A percentile compares a stretch with the other conserved stretches of the same genome.
Conservation (phyloP, 2,329 filamentous ascomycete genomes). For the Alternaria rosae region DNA sequence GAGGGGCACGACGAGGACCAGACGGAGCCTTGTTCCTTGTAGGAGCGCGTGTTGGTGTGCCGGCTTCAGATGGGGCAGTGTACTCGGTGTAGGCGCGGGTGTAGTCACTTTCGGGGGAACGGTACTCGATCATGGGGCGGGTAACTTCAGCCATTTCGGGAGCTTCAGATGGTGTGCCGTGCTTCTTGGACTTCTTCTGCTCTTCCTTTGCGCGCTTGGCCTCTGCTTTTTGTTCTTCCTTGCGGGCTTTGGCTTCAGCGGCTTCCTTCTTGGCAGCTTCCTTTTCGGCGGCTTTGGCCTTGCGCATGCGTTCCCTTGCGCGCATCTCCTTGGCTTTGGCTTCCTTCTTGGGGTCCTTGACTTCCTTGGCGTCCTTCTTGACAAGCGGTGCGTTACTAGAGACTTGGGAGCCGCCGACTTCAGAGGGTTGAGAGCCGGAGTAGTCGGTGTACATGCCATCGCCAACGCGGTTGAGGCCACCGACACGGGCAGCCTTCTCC, state of each 20-base stretch:
- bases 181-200: constrained; percentile 55
- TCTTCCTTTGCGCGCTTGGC: constrained; percentile 50
- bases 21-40: constrained; percentile 23
- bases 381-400: constrained; percentile 54
- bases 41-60: constrained; percentile 21
- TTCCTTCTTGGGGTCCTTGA: constrained; percentile 50
- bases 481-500: constrained; percentile 85
- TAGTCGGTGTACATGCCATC: constrained; percentile 85
- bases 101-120: constrained; percentile 25
- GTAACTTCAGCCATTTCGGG: constrained; percentile 40
- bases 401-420: constrained; percentile 60
- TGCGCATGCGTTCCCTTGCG: constrained; percentile 59
- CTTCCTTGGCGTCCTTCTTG: constrained; percentile 46
- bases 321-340: constrained; percentile 48
- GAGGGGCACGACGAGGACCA: constrained; percentile 43
- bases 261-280: constrained; percentile 42
- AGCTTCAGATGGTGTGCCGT: constrained; percentile 37
- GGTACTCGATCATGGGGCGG: constrained; percentile 34
- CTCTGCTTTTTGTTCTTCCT: constrained; percentile 49
- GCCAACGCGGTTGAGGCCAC: constrained; percentile 82
- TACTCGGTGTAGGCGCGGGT: constrained; percentile 37
- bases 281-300: constrained; percentile 55
- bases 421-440: constrained; percentile 68
- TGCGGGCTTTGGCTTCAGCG: constrained; percentile 54
- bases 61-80: constrained; percentile 37